These are phyloP conservation scores for Pseudogymnoascus sp. DNA, from an alignment of 2,329 filamentous ascomycete genomes.

Conservation along the genomic window DNA sequence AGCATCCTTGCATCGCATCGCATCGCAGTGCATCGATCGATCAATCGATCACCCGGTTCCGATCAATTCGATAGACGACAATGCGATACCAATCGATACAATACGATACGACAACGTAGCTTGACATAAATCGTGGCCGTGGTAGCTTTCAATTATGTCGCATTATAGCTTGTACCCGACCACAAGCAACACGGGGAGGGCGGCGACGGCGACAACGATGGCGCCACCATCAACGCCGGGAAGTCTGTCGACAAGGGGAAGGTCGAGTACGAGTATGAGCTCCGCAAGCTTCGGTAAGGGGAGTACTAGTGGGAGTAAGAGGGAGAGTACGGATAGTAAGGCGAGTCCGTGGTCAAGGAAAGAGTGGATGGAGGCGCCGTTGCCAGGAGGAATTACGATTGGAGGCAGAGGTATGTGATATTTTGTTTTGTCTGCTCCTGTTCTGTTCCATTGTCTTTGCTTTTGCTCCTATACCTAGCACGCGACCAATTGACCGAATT, in stretches of 20 bases:
- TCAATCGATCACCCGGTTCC: neutral
- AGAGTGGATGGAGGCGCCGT: neutral
- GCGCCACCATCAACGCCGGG: neutral
- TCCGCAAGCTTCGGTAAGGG: neutral
- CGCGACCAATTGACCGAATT: neutral
- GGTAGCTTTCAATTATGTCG: neutral
- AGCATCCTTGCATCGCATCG: neutral
- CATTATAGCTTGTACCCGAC: neutral
- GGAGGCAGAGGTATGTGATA: neutral
- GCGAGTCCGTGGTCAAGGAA: neutral
- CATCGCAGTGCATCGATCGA: neutral
- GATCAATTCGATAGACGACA: neutral
- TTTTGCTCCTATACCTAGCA: neutral
- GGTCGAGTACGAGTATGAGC: neutral
- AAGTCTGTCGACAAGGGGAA: neutral
- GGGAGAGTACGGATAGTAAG: neutral
- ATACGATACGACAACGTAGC: constrained; percentile 1
- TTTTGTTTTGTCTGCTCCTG: neutral
- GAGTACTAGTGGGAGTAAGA: neutral
- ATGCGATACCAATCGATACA: neutral
- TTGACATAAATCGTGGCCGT: neutral
- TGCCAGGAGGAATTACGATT: neutral
- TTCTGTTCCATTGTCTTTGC: neutral
- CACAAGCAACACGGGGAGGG: neutral
- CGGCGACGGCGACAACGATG: neutral